Percentiles rank a stretch among this genome's conserved stretches.
phyloP scores from a whole-genome alignment of 208 protist species.

The Acanthamoeba quina region DNA sequence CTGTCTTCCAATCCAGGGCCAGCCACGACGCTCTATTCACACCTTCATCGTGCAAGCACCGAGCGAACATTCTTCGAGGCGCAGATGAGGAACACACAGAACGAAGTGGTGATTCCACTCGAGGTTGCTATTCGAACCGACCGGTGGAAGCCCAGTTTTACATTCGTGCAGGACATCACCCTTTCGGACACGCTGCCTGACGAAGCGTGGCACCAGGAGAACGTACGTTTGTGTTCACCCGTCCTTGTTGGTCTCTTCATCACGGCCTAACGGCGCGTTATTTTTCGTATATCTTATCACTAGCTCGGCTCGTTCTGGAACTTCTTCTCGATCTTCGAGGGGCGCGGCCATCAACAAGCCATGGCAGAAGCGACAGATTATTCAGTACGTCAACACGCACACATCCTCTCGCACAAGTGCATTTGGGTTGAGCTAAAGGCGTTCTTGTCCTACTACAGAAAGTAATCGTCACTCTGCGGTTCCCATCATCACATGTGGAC shows the following conservation, averaged over 20 bases:
- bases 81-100: conserved; percentile 73
- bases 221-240: background rate
- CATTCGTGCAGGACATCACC: conserved; percentile 53
- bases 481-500: conserved; percentile 69
- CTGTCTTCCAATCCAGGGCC: background rate
- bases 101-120: conserved; percentile 55
- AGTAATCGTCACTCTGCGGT: conserved; percentile 56
- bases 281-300: background rate
- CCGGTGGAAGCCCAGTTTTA: conserved; percentile 60
- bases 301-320: conserved; percentile 37
- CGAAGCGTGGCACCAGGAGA: background rate
- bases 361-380: conserved; percentile 65
- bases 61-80: conserved; percentile 66
- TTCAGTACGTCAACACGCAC: conserved; percentile 4
- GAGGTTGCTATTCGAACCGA: conserved; percentile 28
- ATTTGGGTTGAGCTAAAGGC: background rate
- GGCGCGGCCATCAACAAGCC: conserved; percentile 12
- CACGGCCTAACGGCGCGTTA: background rate
- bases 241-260: background rate
- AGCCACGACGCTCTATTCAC: background rate
- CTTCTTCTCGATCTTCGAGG: conserved; percentile 72
- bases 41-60: background rate
- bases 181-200: conserved; percentile 46
- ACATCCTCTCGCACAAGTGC: too few relatives aligned
- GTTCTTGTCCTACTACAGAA: conserved; percentile 10